These are phyloP conservation scores for Pseudogymnoascus sp. DNA, from an alignment of 2,329 filamentous ascomycete genomes.

Conservation along the genomic window DNA sequence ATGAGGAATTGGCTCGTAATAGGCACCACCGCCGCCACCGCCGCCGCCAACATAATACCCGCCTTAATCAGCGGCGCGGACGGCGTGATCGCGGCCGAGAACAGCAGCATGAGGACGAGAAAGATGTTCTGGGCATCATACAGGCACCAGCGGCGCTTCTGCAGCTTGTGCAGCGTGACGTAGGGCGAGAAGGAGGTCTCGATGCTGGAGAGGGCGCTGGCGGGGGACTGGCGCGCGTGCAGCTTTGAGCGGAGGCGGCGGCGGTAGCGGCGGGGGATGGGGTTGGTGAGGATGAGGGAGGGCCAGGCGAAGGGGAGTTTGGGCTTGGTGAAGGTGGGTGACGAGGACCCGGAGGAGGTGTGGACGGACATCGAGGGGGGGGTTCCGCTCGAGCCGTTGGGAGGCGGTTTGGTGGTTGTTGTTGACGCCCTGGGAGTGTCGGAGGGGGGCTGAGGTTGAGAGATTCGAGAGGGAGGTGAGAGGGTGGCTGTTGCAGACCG, in stretches of 20 bases:
- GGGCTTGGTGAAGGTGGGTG: slow-evolving; percentile 24
- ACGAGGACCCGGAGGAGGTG: slow-evolving; percentile 6
- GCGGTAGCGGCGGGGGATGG: slow-evolving; percentile 56
- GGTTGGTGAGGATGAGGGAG: slow-evolving; percentile 34
- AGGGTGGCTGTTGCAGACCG: not conserved
- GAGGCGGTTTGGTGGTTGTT: not conserved
- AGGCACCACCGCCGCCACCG: slow-evolving; percentile 67
- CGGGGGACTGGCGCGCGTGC: slow-evolving; percentile 55
- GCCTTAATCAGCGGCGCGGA: slow-evolving; percentile 69
- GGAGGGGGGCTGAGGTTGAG: not conserved
- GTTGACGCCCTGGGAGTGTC: slow-evolving; percentile 3
- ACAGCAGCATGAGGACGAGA: slow-evolving; percentile 65
- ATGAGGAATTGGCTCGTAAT: slow-evolving; percentile 86
- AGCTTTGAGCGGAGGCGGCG: slow-evolving; percentile 61
- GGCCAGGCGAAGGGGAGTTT: slow-evolving; percentile 37
- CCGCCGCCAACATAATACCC: slow-evolving; percentile 56
- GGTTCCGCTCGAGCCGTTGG: slow-evolving; percentile 7
- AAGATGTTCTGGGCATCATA: slow-evolving; percentile 82
- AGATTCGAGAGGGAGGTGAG: too few relatives aligned
- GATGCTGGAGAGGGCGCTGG: slow-evolving; percentile 65
- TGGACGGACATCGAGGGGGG: slow-evolving; percentile 1
- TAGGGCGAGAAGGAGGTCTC: slow-evolving; percentile 75
- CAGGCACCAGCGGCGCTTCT: slow-evolving; percentile 68
- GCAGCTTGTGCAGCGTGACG: slow-evolving; percentile 68
- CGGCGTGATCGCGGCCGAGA: slow-evolving; percentile 76